Evolutionary conservation across 495 filamentous ascomycete genomes (phyloP).

Genomic region (Daldinia concentrica): DNA sequence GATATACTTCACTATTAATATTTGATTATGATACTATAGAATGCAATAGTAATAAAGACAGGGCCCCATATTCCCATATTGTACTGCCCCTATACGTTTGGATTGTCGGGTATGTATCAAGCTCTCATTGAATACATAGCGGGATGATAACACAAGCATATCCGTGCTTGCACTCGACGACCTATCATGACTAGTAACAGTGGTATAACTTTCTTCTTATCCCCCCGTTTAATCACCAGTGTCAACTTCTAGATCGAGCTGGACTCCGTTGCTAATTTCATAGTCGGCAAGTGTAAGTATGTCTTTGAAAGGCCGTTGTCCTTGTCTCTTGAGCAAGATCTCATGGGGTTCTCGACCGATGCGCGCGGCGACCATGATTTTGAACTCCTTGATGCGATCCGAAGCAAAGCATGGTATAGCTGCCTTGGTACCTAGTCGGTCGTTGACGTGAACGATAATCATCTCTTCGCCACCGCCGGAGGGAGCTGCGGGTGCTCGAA

Average conservation of each 20-base stretch:
- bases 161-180: background rate
- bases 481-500: slow-evolving; percentile 45
- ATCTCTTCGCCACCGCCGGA: slow-evolving; percentile 69
- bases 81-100: background rate
- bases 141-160: background rate
- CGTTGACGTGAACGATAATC: slow-evolving; percentile 93
- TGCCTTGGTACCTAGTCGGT: slow-evolving; percentile 89
- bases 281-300: slow-evolving; percentile 87
- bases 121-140: background rate
- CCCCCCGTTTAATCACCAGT: slow-evolving; percentile 69
- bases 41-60: background rate
- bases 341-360: slow-evolving; percentile 90
- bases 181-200: background rate
- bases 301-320: slow-evolving; percentile 92
- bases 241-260: slow-evolving; percentile 87
- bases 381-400: slow-evolving; percentile 86
- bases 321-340: slow-evolving; percentile 90
- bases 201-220: background rate
- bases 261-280: slow-evolving; percentile 86
- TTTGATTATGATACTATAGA: background rate
- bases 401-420: slow-evolving; percentile 85
- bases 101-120: background rate
- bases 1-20: background rate
- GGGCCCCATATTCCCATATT: background rate
- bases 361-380: slow-evolving; percentile 84